Evolutionary conservation across 2,329 filamentous ascomycete genomes (phyloP), one percentile per base, ranked within the genome.

Genomic region (Aspergillus texensis): DNA sequence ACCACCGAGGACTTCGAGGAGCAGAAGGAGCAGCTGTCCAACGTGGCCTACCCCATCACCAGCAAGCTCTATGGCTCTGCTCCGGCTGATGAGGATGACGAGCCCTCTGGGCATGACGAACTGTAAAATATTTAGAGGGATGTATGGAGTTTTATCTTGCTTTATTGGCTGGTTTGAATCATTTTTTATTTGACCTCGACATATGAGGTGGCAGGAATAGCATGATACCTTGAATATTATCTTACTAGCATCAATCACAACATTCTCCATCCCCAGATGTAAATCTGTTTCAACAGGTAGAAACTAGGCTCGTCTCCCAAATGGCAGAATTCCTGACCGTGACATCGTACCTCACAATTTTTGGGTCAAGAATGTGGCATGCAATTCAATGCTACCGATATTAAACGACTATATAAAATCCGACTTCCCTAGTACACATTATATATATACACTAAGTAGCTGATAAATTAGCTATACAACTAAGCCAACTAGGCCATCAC

Each of bases 21-120:
- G 88, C 94, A 98, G 86, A 97, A 96, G 87, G 94, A 99, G 91
- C 97, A 97, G 88, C 88, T 99, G 72, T 96, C 92, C 74, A 91
- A 91, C 80, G 92, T 97, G 69, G 95, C 95, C 60, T 97, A 98
- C 85, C 95, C 95, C 72, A 99, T 99, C 84, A 99, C 95, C 74
- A 96, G 92, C 85, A 99, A 99, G 89, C 87, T 97, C 76, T 97
- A 97, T 86, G 83, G 87, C 72, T 86, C 85, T 75, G 88, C 84
- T 64, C 84, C 85, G 71, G 87, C 84, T 63, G 85, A 82, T 67
- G 90, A 89, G 65, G 91, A 92, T 70, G 91, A 93, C 70, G 91
- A 89, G 80, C 87, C 88, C 67, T 78, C 81, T 70, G 80, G 78
- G 64, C 91, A 94, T 81, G 91, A 94, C 76, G 91, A 94, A 85